Evolutionary conservation across 2,329 filamentous ascomycete species (phyloP), one percentile per base, ranked within the genome.

Genomic region (Emergomyces orientalis): DNA sequence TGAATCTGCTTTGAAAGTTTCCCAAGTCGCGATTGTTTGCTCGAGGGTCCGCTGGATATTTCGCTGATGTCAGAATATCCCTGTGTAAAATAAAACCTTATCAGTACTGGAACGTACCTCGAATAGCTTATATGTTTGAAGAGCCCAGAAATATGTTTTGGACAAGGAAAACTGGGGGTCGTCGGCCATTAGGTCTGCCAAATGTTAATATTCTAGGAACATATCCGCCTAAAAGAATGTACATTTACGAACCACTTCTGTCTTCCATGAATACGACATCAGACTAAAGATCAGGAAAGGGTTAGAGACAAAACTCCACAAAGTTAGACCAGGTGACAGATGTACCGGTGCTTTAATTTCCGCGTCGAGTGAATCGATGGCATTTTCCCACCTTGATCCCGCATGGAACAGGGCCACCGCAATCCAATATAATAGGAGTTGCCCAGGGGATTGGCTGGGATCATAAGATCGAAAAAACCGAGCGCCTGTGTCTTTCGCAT

Each of bases 91-190:
- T 17, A 17, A 27, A 25, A 7, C 3, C 45, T 51, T 5, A 11
- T 25, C 13, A 4, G 47, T 27, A 43, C 17, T 27, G 11, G 27
- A 19, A 30, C 34, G 49, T 61, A 61, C 58, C 19, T 63, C 62
- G n/a, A 63, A 63, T 55, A 63, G 39, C 25, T 63, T 63, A 51
- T 63, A 63, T 4, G 62, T 60, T 52, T 63, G 62, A 58, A 63
- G 62, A 22, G 62, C 62, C 62, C 62, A 63, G 59, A 63, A 63
- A 30, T 63, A 63, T 51, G 62, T 63, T 59, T 63, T 63, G 19
- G 62, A 63, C 1, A 60, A 39, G n/a, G 62, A 63, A 39, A 63
- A 63, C 43, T 63, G 62, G 9, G 62, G 62, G 22, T 63, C 62
- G 22, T 63, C 62, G 19, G 62, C 59, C 59, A 63, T 54, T 14